Base-by-base conservation (phyloP, 2,329 filamentous ascomycete genomes). In the Pseudomassariella vexata region DNA sequence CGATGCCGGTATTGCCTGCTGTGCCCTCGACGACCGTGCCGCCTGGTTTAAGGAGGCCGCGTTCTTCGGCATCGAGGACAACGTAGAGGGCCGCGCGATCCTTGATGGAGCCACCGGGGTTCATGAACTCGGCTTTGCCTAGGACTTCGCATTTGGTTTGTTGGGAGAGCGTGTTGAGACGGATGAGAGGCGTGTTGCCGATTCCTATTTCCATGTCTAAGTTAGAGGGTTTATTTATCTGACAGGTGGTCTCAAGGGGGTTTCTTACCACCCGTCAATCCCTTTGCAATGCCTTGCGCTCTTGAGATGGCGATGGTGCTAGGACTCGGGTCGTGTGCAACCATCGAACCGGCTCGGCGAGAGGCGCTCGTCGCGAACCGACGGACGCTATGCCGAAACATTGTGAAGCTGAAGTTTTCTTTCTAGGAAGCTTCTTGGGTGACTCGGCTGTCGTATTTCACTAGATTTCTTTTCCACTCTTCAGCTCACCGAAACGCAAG, bases 71-170 rank as follows among this genome's bases (percentile, higher is more conserved):
- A 65, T 95, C 84, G 53, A 86, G 81, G 47, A 98, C 86, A 5
- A 96, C 85, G 65, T 86, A 98, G 29, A 95, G 76, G 4, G 92
- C 92, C 3, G 92, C 92, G 42, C 92, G 85, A 65, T 98, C 92
- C 66, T 98, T 98, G 57, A 98, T 82, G 34, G 82, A 89, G 38
- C 92, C 92, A 46, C 92, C 92, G 2, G 92, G 92, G 69, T 98
- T 98, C 71, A 94, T 92, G 66, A 98, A 98, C 60, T 98, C 92
- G 49, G 92, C 89, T 62, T 98, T 98, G 52, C 90, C 92, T 24
- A 96, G 79, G 37, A 98, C 70, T 49, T 94, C 85, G 72, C 92
- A 96, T 44, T 89, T 88, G 1, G 92, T 96, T 54, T 94, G 75
- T 38, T 86, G 79, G 24, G 90, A 96, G 46, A 96, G 79, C 40